A percentile compares a stretch with the other conserved stretches of the same genome.
Conservation (phyloP, 805 yeast species). For the Yamadazyma insecticola region DNA sequence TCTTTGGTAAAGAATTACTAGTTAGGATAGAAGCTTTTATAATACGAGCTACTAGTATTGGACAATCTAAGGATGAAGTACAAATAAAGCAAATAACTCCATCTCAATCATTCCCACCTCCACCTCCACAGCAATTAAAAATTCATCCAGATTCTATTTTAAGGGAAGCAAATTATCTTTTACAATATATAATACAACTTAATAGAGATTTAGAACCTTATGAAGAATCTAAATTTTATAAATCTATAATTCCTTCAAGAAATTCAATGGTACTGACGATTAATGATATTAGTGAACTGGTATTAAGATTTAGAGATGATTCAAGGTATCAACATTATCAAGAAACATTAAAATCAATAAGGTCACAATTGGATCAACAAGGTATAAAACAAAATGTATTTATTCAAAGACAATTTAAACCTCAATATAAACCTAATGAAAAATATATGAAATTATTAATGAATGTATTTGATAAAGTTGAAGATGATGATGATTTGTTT, state of each 20-base stretch:
- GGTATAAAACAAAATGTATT: conserved; percentile 10
- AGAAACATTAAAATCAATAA: conserved; percentile 10
- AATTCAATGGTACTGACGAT: conserved; percentile 25
- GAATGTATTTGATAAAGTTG: conserved; percentile 8
- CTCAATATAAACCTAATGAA: conserved; percentile 7
- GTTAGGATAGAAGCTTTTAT: conserved; percentile 34
- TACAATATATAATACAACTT: conserved; percentile 29
- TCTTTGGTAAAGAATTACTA: conserved; percentile 27
- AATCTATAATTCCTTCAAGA: conserved; percentile 16
- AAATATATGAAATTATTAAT: conserved; percentile 5
- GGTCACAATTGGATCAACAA: conserved; percentile 25
- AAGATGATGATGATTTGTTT: conserved; percentile 7
- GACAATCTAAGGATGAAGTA: background rate
- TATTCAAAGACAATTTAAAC: conserved; percentile 8
- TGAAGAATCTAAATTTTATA: conserved; percentile 9
- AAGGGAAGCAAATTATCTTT: conserved; percentile 31
- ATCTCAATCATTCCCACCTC: background rate
- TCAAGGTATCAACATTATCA: no score
- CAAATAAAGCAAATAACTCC: no score
- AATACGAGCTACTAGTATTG: conserved; percentile 29
- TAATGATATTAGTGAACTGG: conserved; percentile 29
- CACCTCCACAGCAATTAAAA: background rate
- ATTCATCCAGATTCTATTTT: conserved; percentile 29
- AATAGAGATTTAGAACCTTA: conserved; percentile 21
- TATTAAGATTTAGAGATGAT: no score